Conservation (phyloP, 73 alveolate genomes). For the Tetrahymena borealis region DNA sequence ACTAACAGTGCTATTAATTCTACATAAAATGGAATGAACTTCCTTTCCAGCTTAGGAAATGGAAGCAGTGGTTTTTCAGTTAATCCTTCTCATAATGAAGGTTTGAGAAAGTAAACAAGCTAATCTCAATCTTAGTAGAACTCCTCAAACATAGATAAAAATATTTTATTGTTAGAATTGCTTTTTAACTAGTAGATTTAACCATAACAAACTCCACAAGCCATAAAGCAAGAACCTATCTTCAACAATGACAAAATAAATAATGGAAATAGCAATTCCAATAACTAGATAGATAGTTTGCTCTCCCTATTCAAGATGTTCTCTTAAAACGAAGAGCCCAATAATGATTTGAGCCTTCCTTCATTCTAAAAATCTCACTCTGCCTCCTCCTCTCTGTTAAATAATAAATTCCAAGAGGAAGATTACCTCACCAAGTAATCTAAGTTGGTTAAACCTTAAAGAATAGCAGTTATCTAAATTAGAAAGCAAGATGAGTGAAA, state of each 20-base stretch:
- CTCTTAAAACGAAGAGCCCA: neutral
- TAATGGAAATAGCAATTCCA: neutral
- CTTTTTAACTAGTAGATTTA: no score
- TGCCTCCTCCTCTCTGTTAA: neutral
- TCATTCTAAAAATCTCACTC: neutral
- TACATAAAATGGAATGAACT: neutral
- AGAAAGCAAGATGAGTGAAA: neutral
- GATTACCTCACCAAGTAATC: neutral
- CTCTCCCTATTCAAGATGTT: neutral
- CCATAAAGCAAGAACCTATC: no score
- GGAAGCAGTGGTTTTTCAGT: neutral
- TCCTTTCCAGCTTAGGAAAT: neutral
- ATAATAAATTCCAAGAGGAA: neutral
- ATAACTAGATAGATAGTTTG: neutral
- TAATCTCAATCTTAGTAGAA: neutral
- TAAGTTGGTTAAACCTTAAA: no score
- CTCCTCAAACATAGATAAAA: neutral
- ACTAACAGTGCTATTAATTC: neutral
- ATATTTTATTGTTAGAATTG: neutral
- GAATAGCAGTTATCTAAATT: neutral
- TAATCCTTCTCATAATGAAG: neutral
- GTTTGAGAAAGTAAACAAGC: neutral
- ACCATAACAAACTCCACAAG: no score
- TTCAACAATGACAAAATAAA: neutral
- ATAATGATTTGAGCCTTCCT: neutral